These are phyloP conservation scores for Schoenoplectus tabernaemontani DNA, from an alignment of 202 grass and related monocot genomes.

Conservation along the genomic window DNA sequence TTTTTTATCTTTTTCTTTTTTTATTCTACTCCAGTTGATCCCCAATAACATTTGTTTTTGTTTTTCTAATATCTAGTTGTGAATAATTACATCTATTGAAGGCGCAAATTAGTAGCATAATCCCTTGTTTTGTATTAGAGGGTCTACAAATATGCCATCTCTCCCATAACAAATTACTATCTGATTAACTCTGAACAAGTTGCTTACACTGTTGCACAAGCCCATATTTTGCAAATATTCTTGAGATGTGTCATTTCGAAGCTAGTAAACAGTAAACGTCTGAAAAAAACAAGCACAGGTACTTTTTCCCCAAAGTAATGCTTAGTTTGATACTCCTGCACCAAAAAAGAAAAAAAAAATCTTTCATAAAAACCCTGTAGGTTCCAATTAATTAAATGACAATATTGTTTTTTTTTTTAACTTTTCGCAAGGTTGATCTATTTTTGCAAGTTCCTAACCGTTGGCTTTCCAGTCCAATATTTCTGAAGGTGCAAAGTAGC, in stretches of 20 bases:
- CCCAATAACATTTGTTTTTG: neutral
- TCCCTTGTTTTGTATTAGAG: neutral
- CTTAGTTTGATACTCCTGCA: neutral
- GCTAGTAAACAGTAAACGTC: neutral
- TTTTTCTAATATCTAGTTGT: neutral
- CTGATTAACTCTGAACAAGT: neutral
- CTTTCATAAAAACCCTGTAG: neutral
- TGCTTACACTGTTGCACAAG: neutral
- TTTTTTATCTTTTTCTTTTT: neutral
- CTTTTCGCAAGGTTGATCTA: neutral
- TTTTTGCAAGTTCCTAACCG: neutral
- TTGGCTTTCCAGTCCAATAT: neutral
- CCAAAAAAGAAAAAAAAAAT: neutral
- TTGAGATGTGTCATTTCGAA: conserved; percentile 5
- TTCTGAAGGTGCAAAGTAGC: neutral
- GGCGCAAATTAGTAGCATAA: neutral
- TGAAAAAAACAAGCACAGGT: neutral
- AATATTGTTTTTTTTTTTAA: neutral
- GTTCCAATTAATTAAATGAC: conserved; percentile 3
- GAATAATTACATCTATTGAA: neutral
- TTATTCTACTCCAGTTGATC: neutral
- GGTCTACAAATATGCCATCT: neutral
- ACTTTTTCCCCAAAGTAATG: neutral
- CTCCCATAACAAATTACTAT: neutral
- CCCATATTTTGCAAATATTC: neutral